Conservation (phyloP, 768 basidiomycete species). For the Tremella fuciformis region DNA sequence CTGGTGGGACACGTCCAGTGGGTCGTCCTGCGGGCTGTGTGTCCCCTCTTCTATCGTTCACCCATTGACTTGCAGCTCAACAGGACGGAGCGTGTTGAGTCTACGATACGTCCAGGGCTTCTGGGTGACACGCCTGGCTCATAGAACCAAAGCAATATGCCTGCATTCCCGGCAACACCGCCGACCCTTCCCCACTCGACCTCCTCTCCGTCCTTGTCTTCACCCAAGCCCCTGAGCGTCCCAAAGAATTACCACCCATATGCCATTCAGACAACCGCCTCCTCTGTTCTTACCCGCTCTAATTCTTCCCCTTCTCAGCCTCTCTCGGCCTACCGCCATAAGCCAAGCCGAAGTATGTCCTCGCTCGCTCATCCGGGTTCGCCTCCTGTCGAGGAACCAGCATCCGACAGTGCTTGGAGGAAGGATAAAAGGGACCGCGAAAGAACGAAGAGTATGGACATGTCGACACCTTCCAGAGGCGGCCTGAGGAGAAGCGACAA, state of each 20-base stretch:
- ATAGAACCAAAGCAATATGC: neutral
- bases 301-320: slow-evolving; percentile 41
- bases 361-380: slow-evolving; percentile 8
- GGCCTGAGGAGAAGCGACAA: neutral
- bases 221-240: slow-evolving; percentile 13
- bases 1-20: too few species aligned
- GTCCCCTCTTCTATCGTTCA: too few species aligned
- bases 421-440: neutral
- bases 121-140: too few species aligned
- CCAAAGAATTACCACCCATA: slow-evolving; percentile 43
- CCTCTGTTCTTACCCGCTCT: slow-evolving; percentile 40
- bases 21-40: too few species aligned
- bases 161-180: slow-evolving; percentile 1
- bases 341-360: slow-evolving; percentile 32
- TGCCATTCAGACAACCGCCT: slow-evolving; percentile 40
- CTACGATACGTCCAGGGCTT: too few species aligned
- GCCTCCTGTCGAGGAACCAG: slow-evolving; percentile 1
- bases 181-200: slow-evolving; percentile 12
- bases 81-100: too few species aligned
- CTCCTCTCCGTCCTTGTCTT: slow-evolving; percentile 11
- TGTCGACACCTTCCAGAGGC: neutral
- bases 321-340: slow-evolving; percentile 19
- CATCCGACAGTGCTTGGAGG: neutral
- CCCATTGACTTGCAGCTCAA: too few species aligned
- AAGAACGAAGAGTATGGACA: neutral